phyloP scores from a whole-genome alignment of 164 flowering plant genomes.

The Houttuynia cordata region DNA sequence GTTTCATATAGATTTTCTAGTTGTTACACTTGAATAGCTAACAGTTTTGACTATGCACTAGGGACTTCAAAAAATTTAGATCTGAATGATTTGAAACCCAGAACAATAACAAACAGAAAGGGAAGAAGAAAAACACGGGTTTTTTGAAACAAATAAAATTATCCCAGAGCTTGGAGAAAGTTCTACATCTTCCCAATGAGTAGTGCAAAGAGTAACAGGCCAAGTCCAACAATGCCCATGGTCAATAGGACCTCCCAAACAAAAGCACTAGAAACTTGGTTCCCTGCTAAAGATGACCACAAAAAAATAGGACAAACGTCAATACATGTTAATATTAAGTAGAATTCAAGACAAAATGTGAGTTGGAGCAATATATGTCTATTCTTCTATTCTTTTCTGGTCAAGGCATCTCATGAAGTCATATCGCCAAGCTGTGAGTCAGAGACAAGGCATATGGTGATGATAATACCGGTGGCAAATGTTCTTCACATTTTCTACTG shows the following conservation, averaged over 20 bases:
- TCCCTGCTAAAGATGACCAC: constrained; percentile 48
- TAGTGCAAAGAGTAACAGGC: constrained; percentile 78
- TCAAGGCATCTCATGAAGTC: too few relatives aligned
- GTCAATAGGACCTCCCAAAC: constrained; percentile 84
- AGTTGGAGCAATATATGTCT: too few relatives aligned
- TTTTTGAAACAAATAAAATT: not conserved
- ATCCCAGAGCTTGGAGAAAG: constrained; percentile 74
- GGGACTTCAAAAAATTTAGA: too few relatives aligned
- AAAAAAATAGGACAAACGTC: not conserved
- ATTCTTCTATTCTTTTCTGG: too few relatives aligned
- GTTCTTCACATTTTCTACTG: too few relatives aligned
- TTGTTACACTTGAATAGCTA: too few relatives aligned
- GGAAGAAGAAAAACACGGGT: not conserved
- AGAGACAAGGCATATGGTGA: too few relatives aligned
- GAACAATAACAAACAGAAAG: too few relatives aligned
- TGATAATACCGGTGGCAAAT: too few relatives aligned
- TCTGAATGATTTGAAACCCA: not conserved
- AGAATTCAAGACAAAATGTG: not conserved
- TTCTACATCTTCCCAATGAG: constrained; percentile 95
- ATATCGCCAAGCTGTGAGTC: too few relatives aligned
- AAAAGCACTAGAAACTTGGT: constrained; percentile 69
- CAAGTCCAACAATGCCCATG: constrained; percentile 71
- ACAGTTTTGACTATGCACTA: too few relatives aligned
- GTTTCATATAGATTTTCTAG: too few relatives aligned
- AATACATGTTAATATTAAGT: not conserved